Percentiles rank a stretch among this genome's conserved stretches.
Conservation (phyloP, 2,329 filamentous ascomycete species). For the Zymoseptoria brevis region DNA sequence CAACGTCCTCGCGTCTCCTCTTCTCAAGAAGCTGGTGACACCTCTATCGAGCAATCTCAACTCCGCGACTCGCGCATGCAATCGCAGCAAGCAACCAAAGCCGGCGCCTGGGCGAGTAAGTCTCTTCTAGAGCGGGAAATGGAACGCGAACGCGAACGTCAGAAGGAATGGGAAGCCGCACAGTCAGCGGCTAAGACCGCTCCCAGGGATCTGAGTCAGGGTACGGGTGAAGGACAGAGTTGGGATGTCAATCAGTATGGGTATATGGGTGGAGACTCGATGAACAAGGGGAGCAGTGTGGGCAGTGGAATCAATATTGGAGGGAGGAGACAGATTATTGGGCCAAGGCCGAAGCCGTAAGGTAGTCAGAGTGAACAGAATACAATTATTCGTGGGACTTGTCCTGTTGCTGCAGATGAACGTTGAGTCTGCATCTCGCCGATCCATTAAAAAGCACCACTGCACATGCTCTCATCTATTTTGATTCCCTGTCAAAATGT, state of each 20-base stretch:
- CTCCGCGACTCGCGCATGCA: constrained; percentile 55
- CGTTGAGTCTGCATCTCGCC: not conserved
- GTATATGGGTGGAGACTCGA: constrained; percentile 65
- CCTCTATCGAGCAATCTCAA: constrained; percentile 40
- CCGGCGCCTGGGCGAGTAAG: constrained; percentile 57
- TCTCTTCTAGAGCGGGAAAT: constrained; percentile 71
- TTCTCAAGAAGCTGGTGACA: constrained; percentile 43
- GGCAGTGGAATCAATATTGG: constrained; percentile 57
- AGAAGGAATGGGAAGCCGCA: constrained; percentile 71
- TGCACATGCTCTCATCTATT: not conserved
- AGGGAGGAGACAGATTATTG: constrained; percentile 69
- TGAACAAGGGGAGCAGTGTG: constrained; percentile 55
- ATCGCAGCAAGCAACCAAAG: constrained; percentile 54
- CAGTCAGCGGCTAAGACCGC: constrained; percentile 58
- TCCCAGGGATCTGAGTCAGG: constrained; percentile 48
- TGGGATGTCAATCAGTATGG: constrained; percentile 76
- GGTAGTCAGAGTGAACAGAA: not conserved
- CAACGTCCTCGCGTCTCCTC: constrained; percentile 30
- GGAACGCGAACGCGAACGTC: constrained; percentile 68
- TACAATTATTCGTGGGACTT: not conserved
- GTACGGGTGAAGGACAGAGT: constrained; percentile 58
- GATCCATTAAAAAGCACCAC: not conserved
- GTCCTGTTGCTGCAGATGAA: not conserved
- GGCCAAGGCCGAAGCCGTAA: constrained; percentile 58
- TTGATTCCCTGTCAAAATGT: not conserved